Percentiles rank a stretch among this genome's conserved stretches.
These are phyloP conservation scores for Coix lacrymajobi DNA, from an alignment of 176 grass and related monocot genomes.

Conservation along the genomic window DNA sequence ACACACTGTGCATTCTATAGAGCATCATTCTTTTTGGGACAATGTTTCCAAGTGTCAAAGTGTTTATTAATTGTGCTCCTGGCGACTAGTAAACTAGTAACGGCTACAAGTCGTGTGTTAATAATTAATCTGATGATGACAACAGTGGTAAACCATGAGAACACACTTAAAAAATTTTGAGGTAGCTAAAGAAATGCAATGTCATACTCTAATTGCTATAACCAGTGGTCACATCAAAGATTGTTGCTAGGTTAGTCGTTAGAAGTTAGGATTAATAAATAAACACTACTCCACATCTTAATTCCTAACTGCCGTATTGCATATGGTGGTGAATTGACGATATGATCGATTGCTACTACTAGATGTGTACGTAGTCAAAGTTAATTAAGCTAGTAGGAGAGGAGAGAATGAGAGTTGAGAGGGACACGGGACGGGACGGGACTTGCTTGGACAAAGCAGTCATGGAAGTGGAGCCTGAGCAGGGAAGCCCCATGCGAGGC, in stretches of 20 bases:
- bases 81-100: no score
- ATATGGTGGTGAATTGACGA: neutral
- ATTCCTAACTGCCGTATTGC: neutral
- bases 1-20: no score
- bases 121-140: no score
- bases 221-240: neutral
- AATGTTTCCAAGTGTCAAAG: no score
- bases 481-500: slow-evolving; percentile 69
- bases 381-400: no score
- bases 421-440: neutral
- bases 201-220: neutral
- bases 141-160: neutral
- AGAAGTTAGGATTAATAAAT: neutral
- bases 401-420: neutral
- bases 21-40: no score
- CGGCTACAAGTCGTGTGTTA: no score
- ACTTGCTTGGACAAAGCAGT: slow-evolving; percentile 92
- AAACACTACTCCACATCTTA: neutral
- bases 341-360: no score
- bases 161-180: neutral
- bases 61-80: no score
- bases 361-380: neutral
- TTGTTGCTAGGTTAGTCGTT: neutral
- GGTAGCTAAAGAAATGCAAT: neutral
- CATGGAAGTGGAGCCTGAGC: slow-evolving; percentile 83